These are phyloP conservation scores for Pezizomycotina sp. DNA, from an alignment of 2,329 filamentous ascomycete genomes.

Conservation along the genomic window DNA sequence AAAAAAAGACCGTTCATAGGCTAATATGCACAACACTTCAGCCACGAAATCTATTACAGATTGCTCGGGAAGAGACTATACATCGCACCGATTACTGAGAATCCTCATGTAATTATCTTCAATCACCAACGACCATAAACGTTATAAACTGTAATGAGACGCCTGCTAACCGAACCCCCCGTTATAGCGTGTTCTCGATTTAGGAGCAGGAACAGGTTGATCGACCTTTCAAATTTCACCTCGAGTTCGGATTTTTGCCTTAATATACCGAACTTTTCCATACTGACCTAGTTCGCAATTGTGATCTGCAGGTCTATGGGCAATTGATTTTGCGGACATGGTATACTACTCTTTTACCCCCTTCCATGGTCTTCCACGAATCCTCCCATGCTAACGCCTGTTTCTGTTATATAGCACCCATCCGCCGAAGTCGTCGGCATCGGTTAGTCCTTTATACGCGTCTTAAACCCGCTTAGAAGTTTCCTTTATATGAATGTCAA, in stretches of 20 bases:
- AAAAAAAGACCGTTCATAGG: too few species aligned
- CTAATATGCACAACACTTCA: slow-evolving; percentile 5
- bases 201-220: too few species aligned
- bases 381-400: too few species aligned
- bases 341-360: too few species aligned
- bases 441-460: too few species aligned
- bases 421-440: slow-evolving; percentile 20
- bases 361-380: too few species aligned
- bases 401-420: too few species aligned
- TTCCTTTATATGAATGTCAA: background rate
- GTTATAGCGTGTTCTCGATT: too few species aligned
- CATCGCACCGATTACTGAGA: slow-evolving; percentile 29
- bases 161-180: too few species aligned
- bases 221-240: too few species aligned
- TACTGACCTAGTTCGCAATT: slow-evolving; percentile 24
- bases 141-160: too few species aligned
- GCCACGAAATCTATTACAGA: slow-evolving; percentile 26
- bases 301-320: slow-evolving; percentile 29
- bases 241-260: too few species aligned
- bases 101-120: slow-evolving; percentile 20
- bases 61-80: slow-evolving; percentile 29
- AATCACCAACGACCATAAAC: background rate
- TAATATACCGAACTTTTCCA: background rate
- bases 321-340: slow-evolving; percentile 26
- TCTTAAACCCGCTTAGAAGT: background rate